Evolutionary conservation across 139 green algal species (phyloP), one percentile per base, ranked within the genome.

Genomic region (Chlamydomonas asymmetrica): DNA sequence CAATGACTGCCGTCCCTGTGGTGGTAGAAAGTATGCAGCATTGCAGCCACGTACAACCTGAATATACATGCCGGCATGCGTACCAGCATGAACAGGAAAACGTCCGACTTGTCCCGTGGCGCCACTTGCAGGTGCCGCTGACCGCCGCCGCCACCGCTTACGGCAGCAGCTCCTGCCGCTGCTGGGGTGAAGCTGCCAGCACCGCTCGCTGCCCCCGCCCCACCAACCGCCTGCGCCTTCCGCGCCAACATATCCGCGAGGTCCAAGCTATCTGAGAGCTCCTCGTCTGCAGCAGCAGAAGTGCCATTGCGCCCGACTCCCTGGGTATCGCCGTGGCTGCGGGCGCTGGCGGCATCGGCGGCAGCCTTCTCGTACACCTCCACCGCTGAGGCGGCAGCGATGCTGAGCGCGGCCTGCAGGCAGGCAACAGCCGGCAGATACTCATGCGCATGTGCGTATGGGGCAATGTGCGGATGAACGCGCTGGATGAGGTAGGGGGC

Each of bases 51-150:
- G 45, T 52, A n/a, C n/a, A n/a, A n/a, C n/a, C n/a, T n/a, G n/a
- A n/a, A n/a, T n/a, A n/a, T n/a, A n/a, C n/a, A n/a, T n/a, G 45
- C 45, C 45, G 45, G 13, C 13, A 13, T 16, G 45, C 70, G 23
- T 40, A 69, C 71, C 71, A 39, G 60, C 31, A 10, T 29, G 0
- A 34, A 27, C 20, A 77, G 16, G 41, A 70, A 25, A 9, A 61
- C 59, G 43, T 77, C 71, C 8, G 59, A 77, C 45, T 69, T 77
- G 31, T 77, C 71, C 8, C 59, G 29, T 27, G 59, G 41, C 41
- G 59, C 41, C 40, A 31, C 3, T 23, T n/a, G 41, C 9, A 5
- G 59, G 71, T 0, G 59, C 71, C 31, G 71, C 71, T 43, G 71
- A 20, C 57, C 59, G 71, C 71, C 41, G 59, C 40, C 59, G 71